Evolutionary conservation across 495 filamentous ascomycete genomes (phyloP).

Genomic region (Hypoxylon fragiforme): DNA sequence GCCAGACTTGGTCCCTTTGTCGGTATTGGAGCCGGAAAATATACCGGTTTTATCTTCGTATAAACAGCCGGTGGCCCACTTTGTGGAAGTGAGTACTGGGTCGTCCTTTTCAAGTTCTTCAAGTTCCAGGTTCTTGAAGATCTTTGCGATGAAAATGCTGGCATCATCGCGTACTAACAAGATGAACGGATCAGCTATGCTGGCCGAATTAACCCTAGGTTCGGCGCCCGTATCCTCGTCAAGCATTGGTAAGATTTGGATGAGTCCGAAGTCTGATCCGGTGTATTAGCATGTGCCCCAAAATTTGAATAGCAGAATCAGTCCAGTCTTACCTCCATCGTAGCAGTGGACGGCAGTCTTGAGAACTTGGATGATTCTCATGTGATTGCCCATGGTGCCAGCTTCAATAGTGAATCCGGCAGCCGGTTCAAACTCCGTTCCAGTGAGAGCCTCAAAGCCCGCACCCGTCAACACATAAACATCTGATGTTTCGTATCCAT

Average conservation of each 20-base stretch:
- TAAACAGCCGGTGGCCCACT: constrained; percentile 80
- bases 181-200: constrained; percentile 86
- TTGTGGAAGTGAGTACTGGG: constrained; percentile 53
- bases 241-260: constrained; percentile 85
- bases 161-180: constrained; percentile 81
- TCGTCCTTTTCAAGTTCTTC: constrained; percentile 74
- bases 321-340: constrained; percentile 81
- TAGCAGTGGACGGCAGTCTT: constrained; percentile 83
- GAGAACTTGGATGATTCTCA: constrained; percentile 80
- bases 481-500: constrained; percentile 59
- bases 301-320: constrained; percentile 33
- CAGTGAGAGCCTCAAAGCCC: constrained; percentile 65
- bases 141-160: constrained; percentile 72
- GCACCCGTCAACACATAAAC: constrained; percentile 65
- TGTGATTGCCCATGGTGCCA: constrained; percentile 71
- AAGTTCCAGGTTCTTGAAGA: constrained; percentile 78
- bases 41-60: constrained; percentile 67
- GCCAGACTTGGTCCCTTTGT: constrained; percentile 47
- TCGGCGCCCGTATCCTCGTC: constrained; percentile 84
- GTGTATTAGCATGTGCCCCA: constrained; percentile 36
- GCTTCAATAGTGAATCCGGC: constrained; percentile 81
- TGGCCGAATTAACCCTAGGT: constrained; percentile 74
- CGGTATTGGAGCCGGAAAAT: constrained; percentile 51
- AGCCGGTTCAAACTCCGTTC: constrained; percentile 86
- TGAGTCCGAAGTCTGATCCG: constrained; percentile 73